Evolutionary conservation across 1,284 basidiomycete genomes (phyloP).

Genomic region (Cutaneotrichosporon mucoides): DNA sequence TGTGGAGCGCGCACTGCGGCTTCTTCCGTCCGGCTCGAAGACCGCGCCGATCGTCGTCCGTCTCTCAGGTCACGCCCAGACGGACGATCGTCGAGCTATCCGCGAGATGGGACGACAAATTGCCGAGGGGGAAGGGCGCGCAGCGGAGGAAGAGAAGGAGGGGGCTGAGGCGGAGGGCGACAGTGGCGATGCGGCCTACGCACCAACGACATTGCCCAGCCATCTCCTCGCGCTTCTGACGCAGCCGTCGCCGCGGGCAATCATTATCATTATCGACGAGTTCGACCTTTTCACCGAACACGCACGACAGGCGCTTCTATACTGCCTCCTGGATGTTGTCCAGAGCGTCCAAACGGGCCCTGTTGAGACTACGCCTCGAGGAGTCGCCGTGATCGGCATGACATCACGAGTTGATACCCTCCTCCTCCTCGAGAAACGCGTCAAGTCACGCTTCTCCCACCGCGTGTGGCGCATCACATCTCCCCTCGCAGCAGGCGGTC

Average conservation of each 20-base stretch:
- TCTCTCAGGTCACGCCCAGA: slow-evolving; percentile 78
- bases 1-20: slow-evolving; percentile 34
- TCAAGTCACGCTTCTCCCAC: slow-evolving; percentile 92
- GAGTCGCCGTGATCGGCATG: slow-evolving; percentile 76
- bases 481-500: slow-evolving; percentile 51
- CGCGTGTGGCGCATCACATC: slow-evolving; percentile 72
- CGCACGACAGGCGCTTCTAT: slow-evolving; percentile 78
- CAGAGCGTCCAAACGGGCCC: slow-evolving; percentile 51
- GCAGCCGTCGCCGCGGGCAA: slow-evolving; percentile 69
- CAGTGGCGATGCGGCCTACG: slow-evolving; percentile 29
- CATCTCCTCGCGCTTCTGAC: slow-evolving; percentile 77
- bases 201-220: slow-evolving; percentile 59
- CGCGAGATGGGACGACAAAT: slow-evolving; percentile 83
- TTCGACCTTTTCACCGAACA: slow-evolving; percentile 89
- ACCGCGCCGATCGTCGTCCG: slow-evolving; percentile 66
- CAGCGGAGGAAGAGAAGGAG: slow-evolving; percentile 32
- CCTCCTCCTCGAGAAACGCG: slow-evolving; percentile 83
- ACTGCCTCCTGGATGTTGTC: slow-evolving; percentile 65
- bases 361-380: slow-evolving; percentile 49
- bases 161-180: slow-evolving; percentile 47
- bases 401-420: slow-evolving; percentile 82
- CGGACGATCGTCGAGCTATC: slow-evolving; percentile 80
- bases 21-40: slow-evolving; percentile 33
- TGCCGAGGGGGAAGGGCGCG: slow-evolving; percentile 48
- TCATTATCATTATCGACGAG: slow-evolving; percentile 76